Conservation (phyloP, 805 yeast species). For the Tetrapisispora namnaoensis region DNA sequence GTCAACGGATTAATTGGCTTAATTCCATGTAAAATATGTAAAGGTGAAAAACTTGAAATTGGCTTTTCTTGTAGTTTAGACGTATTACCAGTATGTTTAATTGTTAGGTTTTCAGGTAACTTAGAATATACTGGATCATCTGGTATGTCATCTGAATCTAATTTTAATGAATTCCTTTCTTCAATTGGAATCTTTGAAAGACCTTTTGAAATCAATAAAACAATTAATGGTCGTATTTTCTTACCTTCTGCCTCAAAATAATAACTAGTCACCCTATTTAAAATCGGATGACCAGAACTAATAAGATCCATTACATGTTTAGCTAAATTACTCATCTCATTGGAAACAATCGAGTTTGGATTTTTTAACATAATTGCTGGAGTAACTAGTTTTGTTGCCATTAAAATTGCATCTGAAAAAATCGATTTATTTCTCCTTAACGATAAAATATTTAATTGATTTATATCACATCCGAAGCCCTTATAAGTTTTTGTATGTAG, state of each 20-base stretch:
- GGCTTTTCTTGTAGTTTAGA: slow-evolving; percentile 45
- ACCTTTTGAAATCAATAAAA: slow-evolving; percentile 73
- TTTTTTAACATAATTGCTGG: slow-evolving; percentile 54
- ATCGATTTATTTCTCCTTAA: slow-evolving; percentile 25
- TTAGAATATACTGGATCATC: slow-evolving; percentile 56
- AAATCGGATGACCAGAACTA: slow-evolving; percentile 89
- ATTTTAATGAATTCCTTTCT: slow-evolving; percentile 52
- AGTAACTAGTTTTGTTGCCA: slow-evolving; percentile 68
- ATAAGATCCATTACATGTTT: slow-evolving; percentile 75
- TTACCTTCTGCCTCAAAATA: slow-evolving; percentile 96
- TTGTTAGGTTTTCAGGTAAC: slow-evolving; percentile 37
- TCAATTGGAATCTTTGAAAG: slow-evolving; percentile 61
- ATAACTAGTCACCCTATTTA: slow-evolving; percentile 86
- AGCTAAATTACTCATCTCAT: slow-evolving; percentile 86
- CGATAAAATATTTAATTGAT: not conserved
- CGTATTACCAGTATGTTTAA: slow-evolving; percentile 10
- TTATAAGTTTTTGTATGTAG: not conserved
- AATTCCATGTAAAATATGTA: slow-evolving; percentile 77
- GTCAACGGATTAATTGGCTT: slow-evolving; percentile 88
- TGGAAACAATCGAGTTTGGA: slow-evolving; percentile 84
- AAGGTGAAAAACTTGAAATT: slow-evolving; percentile 51
- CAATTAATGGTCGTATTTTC: slow-evolving; percentile 86
- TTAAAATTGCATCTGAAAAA: slow-evolving; percentile 48
- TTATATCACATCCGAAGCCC: no score
- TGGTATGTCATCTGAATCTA: slow-evolving; percentile 56